A percentile compares a stretch with the other conserved stretches of the same genome.
Evolutionary conservation across 1,139 yeast genomes (phyloP).

Genomic region (Suhomyces choctaworum): DNA sequence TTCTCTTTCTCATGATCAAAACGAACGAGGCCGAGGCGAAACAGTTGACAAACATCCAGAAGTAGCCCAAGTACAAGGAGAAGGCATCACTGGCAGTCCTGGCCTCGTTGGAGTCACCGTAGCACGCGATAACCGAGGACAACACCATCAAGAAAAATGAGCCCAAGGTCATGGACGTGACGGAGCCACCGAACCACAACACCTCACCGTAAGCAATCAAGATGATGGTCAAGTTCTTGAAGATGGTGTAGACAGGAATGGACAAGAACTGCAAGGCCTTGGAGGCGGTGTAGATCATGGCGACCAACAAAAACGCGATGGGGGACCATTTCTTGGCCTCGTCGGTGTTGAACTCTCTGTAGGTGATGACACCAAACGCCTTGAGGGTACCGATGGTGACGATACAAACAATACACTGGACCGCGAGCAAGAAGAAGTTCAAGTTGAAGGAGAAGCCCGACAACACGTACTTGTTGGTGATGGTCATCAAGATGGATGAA

Average conservation of each 20-base stretch:
- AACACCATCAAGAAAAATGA: conserved; percentile 90
- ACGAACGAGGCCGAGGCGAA: conserved; percentile 92
- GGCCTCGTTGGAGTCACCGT: conserved; percentile 58
- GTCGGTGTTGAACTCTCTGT: conserved; percentile 77
- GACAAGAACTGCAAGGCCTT: conserved; percentile 89
- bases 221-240: conserved; percentile 95
- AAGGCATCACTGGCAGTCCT: conserved; percentile 33
- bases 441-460: conserved; percentile 82
- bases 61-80: conserved; percentile 75
- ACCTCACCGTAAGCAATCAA: conserved; percentile 98
- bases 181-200: conserved; percentile 92
- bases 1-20: conserved; percentile 93
- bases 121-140: conserved; percentile 90
- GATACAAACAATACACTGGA: conserved; percentile 82
- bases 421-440: conserved; percentile 83
- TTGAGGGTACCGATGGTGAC: conserved; percentile 70
- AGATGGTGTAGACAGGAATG: conserved; percentile 95
- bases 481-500: conserved; percentile 96
- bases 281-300: conserved; percentile 95
- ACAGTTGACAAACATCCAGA: conserved; percentile 97
- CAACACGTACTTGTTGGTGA: conserved; percentile 91
- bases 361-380: conserved; percentile 72
- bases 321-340: conserved; percentile 97
- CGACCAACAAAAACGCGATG: conserved; percentile 81
- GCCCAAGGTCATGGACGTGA: conserved; percentile 84